Evolutionary conservation across 768 basidiomycete species (phyloP).

Genomic region (Tricholoma matsutake): DNA sequence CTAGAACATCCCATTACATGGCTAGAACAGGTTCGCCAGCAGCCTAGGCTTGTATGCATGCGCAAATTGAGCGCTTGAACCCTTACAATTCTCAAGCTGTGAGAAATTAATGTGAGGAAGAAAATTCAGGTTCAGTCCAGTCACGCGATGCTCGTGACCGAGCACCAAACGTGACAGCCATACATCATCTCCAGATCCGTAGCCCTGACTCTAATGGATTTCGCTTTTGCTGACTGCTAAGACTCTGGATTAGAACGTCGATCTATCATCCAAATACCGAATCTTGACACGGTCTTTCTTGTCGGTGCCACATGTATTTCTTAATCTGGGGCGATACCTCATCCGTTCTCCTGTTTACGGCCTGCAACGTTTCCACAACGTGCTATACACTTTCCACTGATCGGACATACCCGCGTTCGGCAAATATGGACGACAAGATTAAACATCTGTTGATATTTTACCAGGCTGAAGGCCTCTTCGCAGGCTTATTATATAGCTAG

Average conservation of each 20-base stretch:
- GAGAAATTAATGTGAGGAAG: constrained; percentile 6
- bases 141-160: constrained; percentile 17
- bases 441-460: constrained; percentile 43
- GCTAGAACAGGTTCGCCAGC: constrained; percentile 28
- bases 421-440: constrained; percentile 38
- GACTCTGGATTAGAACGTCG: not conserved
- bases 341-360: constrained; percentile 25
- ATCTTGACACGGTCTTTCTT: not conserved
- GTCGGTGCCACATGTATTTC: not conserved
- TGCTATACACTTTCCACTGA: constrained; percentile 35
- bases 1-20: constrained; percentile 37
- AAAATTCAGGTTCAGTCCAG: constrained; percentile 9
- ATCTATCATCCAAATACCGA: not conserved
- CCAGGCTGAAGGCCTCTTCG: constrained; percentile 40
- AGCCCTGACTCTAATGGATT: constrained; percentile 7
- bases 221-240: not conserved
- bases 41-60: constrained; percentile 38
- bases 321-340: not conserved
- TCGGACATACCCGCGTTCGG: constrained; percentile 48
- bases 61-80: constrained; percentile 28
- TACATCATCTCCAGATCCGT: constrained; percentile 10
- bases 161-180: not conserved
- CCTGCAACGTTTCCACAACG: constrained; percentile 41
- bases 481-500: constrained; percentile 52
- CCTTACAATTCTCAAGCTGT: constrained; percentile 6